These are phyloP conservation scores for Lepiota venenata DNA, from an alignment of 768 basidiomycete genomes.

Conservation along the genomic window DNA sequence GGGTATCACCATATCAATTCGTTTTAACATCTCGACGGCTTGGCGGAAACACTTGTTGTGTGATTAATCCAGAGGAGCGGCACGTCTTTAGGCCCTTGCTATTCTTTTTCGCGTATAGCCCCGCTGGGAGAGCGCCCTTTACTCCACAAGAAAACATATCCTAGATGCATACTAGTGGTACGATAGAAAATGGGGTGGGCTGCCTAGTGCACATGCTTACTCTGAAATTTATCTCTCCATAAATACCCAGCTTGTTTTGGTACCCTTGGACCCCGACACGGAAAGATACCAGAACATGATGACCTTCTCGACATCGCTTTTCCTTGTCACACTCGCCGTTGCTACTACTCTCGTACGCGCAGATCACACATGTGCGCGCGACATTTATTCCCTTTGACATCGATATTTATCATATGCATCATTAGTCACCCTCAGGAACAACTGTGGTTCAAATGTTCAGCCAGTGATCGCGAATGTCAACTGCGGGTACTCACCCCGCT, in stretches of 20 bases:
- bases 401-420: no score
- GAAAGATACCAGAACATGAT: background rate
- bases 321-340: background rate
- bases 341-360: slow-evolving; percentile 13
- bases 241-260: background rate
- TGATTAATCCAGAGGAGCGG: no score
- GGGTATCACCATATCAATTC: no score
- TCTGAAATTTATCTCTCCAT: background rate
- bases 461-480: slow-evolving; percentile 35
- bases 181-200: background rate
- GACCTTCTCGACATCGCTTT: background rate
- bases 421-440: slow-evolving; percentile 32
- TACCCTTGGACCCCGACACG: background rate
- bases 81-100: background rate
- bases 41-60: no score
- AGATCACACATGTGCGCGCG: slow-evolving; percentile 19
- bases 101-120: background rate
- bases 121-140: no score
- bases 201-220: background rate
- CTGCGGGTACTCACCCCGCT: slow-evolving; percentile 39
- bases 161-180: background rate
- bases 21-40: no score
- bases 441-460: slow-evolving; percentile 25
- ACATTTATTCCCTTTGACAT: background rate
- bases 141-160: background rate